Evolutionary conservation across 2,329 filamentous ascomycete species (phyloP).

Genomic region (Chaetoscypha palmicola): DNA sequence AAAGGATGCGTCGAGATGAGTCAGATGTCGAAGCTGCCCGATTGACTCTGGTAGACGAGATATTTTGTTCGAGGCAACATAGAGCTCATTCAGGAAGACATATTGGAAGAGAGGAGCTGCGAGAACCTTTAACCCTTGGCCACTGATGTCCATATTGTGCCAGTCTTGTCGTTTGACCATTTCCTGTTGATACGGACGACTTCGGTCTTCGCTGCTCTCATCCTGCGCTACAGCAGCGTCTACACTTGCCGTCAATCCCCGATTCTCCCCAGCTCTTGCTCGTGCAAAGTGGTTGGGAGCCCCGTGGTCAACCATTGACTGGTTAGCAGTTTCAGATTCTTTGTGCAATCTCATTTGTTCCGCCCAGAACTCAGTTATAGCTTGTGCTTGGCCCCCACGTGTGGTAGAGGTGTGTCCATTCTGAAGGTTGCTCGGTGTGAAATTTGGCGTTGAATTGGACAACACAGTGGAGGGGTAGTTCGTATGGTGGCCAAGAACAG

Average conservation of each 20-base stretch:
- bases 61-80: slow-evolving; percentile 89
- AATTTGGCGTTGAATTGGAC: slow-evolving; percentile 53
- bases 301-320: slow-evolving; percentile 61
- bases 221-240: slow-evolving; percentile 38
- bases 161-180: slow-evolving; percentile 71
- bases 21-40: slow-evolving; percentile 73
- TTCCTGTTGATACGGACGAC: slow-evolving; percentile 56
- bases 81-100: slow-evolving; percentile 82
- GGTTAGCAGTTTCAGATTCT: slow-evolving; percentile 65
- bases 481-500: slow-evolving; percentile 52
- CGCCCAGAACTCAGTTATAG: slow-evolving; percentile 68
- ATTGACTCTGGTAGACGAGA: slow-evolving; percentile 72
- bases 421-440: slow-evolving; percentile 46
- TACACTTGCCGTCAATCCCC: slow-evolving; percentile 46
- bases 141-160: slow-evolving; percentile 89
- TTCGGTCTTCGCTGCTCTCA: slow-evolving; percentile 48
- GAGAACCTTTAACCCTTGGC: slow-evolving; percentile 85
- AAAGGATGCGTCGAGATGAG: slow-evolving; percentile 78
- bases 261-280: slow-evolving; percentile 62
- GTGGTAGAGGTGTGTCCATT: slow-evolving; percentile 48
- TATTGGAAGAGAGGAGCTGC: slow-evolving; percentile 78
- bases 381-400: slow-evolving; percentile 45
- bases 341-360: slow-evolving; percentile 78
- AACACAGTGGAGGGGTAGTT: slow-evolving; percentile 57
- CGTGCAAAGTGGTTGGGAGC: slow-evolving; percentile 66